Base-by-base conservation (phyloP, 2,329 filamentous ascomycete genomes). In the Aspergillus fijiensis region DNA sequence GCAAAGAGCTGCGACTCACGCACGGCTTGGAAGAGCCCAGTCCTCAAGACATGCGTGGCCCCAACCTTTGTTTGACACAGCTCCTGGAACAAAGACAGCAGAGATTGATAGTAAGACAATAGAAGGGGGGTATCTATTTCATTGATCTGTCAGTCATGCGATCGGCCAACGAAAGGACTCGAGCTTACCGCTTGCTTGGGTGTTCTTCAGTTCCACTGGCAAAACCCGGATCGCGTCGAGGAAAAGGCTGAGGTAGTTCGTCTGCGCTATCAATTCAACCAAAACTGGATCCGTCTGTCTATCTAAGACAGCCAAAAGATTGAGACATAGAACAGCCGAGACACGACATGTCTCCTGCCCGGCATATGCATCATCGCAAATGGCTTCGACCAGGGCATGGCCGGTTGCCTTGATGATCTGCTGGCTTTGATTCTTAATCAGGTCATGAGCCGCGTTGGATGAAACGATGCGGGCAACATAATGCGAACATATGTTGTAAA, bases 281-380 rank as follows among this genome's bases (percentile, higher is more conserved):
- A 98, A 86, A 55, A 85, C 84, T 31, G 90, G 91, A 53, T 87
- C 83, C 69, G 94, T 89, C 39, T 86, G 82, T 57, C 86, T 87
- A 50, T 89, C 89, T 55, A 96, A 80, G 49, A 87, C 85, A 33
- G 96, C 87, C 14, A 98, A 77, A 0, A 89, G 85, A 57, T 90
- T 88, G 35, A 99, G 82, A n/a, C 98, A 82, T 42, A 97, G 84
- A 49, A 98, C 81, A 11, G 95, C 92, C 0, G 94, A 89, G 3
- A 96, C 87, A 71, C 96, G 90, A 74, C 91, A 96, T 12, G 84
- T 85, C 42, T 90, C 85, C 70, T 94, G 89, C 45, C 92, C 92
- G 60, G 89, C 88, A 73, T 93, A 94, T 21, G 92, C 93, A 78
- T 99, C 95, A 70, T 99, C 95, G 72, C 93, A 97, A 49, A 97